Conservation (phyloP, 2,329 filamentous ascomycete species). For the Sarocladiaceae sp. region DNA sequence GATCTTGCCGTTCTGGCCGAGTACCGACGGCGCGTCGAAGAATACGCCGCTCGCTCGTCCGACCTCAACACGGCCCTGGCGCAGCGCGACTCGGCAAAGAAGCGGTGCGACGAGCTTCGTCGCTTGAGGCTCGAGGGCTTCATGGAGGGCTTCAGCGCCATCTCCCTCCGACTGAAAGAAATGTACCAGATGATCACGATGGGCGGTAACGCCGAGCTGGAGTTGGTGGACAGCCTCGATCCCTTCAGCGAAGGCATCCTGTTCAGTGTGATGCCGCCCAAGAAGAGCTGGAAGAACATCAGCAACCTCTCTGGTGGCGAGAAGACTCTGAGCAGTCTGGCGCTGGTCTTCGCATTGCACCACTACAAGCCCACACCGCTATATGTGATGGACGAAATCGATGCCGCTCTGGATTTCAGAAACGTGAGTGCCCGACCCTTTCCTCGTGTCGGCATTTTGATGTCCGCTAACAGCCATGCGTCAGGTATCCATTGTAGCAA, state of each 20-base stretch:
- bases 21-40: conserved; percentile 79
- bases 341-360: conserved; percentile 94
- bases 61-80: conserved; percentile 75
- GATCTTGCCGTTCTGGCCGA: conserved; percentile 85
- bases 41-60: conserved; percentile 72
- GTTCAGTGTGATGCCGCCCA: conserved; percentile 98
- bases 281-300: conserved; percentile 99
- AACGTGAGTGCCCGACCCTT: conserved; percentile 64
- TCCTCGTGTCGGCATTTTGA: conserved; percentile 4
- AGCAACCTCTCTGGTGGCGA: conserved; percentile 92
- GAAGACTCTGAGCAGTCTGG: conserved; percentile 90
- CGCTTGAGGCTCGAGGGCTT: conserved; percentile 89
- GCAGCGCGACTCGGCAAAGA: conserved; percentile 80
- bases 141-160: conserved; percentile 94
- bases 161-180: conserved; percentile 91
- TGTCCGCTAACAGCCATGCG: conserved; percentile 15
- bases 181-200: conserved; percentile 99
- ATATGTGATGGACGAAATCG: conserved; percentile 99
- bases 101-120: conserved; percentile 85
- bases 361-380: conserved; percentile 96
- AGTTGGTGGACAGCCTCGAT: conserved; percentile 91
- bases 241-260: conserved; percentile 95
- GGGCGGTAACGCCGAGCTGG: conserved; percentile 95
- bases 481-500: conserved; percentile 92
- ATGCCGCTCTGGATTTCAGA: conserved; percentile 93